Evolutionary conservation across 75 land plant genomes (phyloP), one percentile per base, ranked within the genome.

Genomic region (Pinus albicaulis): DNA sequence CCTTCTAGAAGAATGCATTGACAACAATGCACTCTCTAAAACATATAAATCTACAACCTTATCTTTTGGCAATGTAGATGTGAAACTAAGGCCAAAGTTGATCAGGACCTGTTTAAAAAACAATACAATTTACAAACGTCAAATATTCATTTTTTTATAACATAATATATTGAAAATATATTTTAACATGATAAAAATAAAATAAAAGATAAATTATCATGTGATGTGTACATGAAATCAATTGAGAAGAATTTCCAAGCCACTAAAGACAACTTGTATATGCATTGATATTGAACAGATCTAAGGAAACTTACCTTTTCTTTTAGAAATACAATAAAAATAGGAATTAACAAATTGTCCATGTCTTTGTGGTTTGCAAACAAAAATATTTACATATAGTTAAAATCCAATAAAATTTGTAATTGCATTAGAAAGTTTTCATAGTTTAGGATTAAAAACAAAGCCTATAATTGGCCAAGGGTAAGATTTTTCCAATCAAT

Each of bases 11-110:
- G 98, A 98, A 80, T 98, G 98, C 90, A 98, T 87, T 22, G 99
- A 95, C 23, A 95, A 75, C 81, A 92, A 82, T 2, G 98, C 98
- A 61, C 98, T 84, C 81, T 98, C 99, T 17, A 98, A 81, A 20
- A 95, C 99, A 28, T 28, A 28, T 28, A 28, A 28, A 28, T 28
- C 0, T 28, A 28, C 28, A 28, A 28, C 28, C 28, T 28, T 28
- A 28, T 28, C 28, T 28, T 28, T 1, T 57, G 98, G 95, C 55
- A 95, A 85, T 26, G 91, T 85, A 70, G 99, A 98, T 63, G 85
- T 92, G 81, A 86, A 98, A 78, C 99, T 93, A 75, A 98, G 85
- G 34, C 99, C 98, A 85, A 98, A 98, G 66, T 98, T 98, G 77
- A 98, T 95, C 56, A 98, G 83, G 2, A 92, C 92, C 99, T 97